Conservation (phyloP, 176 grass and related monocot species). For the Zizania latifolia region DNA sequence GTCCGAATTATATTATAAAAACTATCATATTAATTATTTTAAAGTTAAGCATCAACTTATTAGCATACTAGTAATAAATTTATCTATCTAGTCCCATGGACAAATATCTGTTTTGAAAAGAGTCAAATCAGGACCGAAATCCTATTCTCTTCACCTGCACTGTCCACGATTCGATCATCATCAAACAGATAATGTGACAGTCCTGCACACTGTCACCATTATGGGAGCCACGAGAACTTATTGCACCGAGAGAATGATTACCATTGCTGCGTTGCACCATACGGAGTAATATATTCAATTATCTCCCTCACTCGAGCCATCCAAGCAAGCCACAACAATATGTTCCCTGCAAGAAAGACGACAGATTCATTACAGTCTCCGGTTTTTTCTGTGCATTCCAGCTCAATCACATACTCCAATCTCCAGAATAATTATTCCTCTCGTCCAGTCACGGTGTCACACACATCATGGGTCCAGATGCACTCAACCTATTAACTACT, state of each 20-base stretch:
- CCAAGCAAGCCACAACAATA: background rate
- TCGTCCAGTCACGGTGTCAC: constrained; percentile 14
- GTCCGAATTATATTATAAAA: no score
- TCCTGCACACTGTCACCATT: constrained; percentile 15
- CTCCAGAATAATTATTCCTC: background rate
- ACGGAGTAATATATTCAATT: background rate
- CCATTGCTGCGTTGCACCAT: background rate
- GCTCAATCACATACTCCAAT: background rate
- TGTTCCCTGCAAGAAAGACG: background rate
- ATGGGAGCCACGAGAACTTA: constrained; percentile 1
- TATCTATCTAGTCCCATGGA: no score
- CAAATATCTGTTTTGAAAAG: no score
- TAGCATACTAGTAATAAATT: no score
- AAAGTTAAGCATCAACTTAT: no score
- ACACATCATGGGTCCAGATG: constrained; percentile 10
- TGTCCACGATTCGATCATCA: background rate
- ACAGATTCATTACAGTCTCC: background rate
- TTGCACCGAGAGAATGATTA: constrained; percentile 13
- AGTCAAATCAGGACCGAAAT: no score
- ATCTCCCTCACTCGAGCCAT: background rate
- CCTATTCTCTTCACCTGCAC: background rate
- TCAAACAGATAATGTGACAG: background rate
- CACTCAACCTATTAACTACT: background rate
- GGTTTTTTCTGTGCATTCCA: constrained; percentile 14
- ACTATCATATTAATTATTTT: no score